Evolutionary conservation across 2,329 filamentous ascomycete genomes (phyloP), one percentile per base, ranked within the genome.

Genomic region (Fonsecaea nubica): DNA sequence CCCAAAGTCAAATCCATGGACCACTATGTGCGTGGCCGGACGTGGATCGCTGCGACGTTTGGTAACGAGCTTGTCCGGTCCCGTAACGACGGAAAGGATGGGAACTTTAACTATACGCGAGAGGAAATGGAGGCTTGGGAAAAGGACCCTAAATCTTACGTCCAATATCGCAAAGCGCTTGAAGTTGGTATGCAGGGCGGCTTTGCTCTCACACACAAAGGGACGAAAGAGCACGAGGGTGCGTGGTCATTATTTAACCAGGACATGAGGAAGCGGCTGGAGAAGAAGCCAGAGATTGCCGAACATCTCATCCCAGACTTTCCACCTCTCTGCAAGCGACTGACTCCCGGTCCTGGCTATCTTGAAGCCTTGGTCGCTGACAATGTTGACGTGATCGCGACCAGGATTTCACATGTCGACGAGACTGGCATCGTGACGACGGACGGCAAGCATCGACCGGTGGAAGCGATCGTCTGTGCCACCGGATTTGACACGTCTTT

Each of bases 321-420:
- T 54, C 75, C 77, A 4, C 76, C 79, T 7, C 75, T 76, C 9
- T 82, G 81, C 66, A 77, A 80, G 55, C 78, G 81, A 13, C 73
- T 82, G 15, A 82, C 80, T 1, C 82, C 81, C 0, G 82, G 80
- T 0, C 77, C 79, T 0, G 80, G 80, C 1, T 83, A 83, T 63
- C 76, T 21, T 30, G 65, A 30, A 57, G 73, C 56, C 45, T 66
- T 40, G 71, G 69, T 48, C 54, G 67, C 68, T 1, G 75, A 78
- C 38, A 70, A 73, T n/a, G 68, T 71, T 9, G 63, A 62, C 36
- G 66, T 72, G 12, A 69, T 72, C 25, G 42, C 48, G 7, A 58
- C 56, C 21, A 53, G 38, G 35, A 69, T 72, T 15, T 45, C 30
- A 12, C 57, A 65, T 12, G 33, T 72, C 40, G 66, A 69, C 35